These are phyloP conservation scores for Neurospora sp. DNA, from an alignment of 495 filamentous ascomycete genomes.

Conservation along the genomic window DNA sequence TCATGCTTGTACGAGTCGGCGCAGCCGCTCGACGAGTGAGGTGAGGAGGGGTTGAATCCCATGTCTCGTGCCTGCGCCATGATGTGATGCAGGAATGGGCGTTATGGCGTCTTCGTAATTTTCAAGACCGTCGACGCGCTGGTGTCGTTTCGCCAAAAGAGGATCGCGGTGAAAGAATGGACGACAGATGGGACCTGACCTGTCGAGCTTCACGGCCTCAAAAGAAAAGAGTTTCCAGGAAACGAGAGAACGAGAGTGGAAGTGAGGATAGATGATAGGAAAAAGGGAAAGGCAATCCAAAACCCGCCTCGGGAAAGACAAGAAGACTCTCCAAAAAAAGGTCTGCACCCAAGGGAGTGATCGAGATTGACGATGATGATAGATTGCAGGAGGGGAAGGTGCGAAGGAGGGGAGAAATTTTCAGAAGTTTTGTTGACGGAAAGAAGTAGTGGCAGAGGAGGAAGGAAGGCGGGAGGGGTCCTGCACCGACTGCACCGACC, in stretches of 20 bases:
- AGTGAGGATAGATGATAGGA: not conserved
- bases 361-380: not conserved
- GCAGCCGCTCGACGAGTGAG: constrained; percentile 47
- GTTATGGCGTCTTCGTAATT: not conserved
- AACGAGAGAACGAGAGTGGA: constrained; percentile 1
- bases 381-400: not conserved
- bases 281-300: not conserved
- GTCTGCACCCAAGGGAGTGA: not conserved
- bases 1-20: constrained; percentile 42
- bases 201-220: not conserved
- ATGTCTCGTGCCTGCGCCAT: constrained; percentile 29
- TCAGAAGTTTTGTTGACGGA: not conserved
- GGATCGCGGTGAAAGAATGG: not conserved
- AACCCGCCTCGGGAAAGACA: not conserved
- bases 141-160: constrained; percentile 2
- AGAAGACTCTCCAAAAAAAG: not conserved
- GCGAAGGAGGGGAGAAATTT: not conserved
- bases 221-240: constrained; percentile 4
- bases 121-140: not conserved
- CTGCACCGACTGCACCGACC: not conserved
- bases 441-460: not conserved
- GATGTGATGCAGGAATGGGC: constrained; percentile 1
- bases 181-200: not conserved
- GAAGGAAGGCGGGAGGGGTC: not conserved
- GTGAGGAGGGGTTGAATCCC: constrained; percentile 38